Evolutionary conservation across 768 basidiomycete genomes (phyloP).

Genomic region (Hemileccinum rubropunctum): DNA sequence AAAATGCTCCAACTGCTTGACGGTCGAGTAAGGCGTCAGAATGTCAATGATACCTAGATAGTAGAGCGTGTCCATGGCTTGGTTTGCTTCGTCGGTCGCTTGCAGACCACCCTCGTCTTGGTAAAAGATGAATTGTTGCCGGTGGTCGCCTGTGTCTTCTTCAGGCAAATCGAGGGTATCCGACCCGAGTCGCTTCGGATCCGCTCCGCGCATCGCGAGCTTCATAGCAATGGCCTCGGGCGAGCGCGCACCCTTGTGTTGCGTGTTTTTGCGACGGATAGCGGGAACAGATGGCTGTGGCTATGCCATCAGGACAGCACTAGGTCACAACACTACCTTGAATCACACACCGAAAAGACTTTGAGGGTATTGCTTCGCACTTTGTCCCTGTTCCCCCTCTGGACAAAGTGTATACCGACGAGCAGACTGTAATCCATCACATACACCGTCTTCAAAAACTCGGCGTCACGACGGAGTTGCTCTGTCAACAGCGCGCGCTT

Average conservation of each 20-base stretch:
- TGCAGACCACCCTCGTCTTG: conserved; percentile 93
- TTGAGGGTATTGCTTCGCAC: conserved; percentile 86
- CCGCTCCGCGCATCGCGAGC: conserved; percentile 79
- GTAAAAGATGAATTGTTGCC: conserved; percentile 84
- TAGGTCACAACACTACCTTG: neutral
- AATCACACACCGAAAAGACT: conserved; percentile 77
- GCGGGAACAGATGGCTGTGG: conserved; percentile 67
- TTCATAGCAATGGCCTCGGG: conserved; percentile 83
- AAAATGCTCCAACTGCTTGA: conserved; percentile 83
- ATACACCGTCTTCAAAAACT: conserved; percentile 73
- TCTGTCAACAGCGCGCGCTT: conserved; percentile 89
- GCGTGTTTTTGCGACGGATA: conserved; percentile 59
- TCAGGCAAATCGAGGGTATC: conserved; percentile 56
- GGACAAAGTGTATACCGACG: conserved; percentile 91
- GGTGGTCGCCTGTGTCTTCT: conserved; percentile 50
- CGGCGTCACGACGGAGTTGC: conserved; percentile 84
- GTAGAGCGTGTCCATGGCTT: conserved; percentile 73
- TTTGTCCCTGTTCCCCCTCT: conserved; percentile 88
- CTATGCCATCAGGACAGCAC: conserved; percentile 1
- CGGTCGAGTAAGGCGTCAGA: conserved; percentile 76
- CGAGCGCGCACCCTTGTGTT: conserved; percentile 51
- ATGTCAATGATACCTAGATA: conserved; percentile 98
- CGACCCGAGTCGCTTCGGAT: conserved; percentile 66
- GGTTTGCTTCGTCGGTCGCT: conserved; percentile 86
- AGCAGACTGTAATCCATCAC: conserved; percentile 98